phyloP scores from a whole-genome alignment of 1,139 yeast species.

The Hemisphaericaspora xylofermentans region DNA sequence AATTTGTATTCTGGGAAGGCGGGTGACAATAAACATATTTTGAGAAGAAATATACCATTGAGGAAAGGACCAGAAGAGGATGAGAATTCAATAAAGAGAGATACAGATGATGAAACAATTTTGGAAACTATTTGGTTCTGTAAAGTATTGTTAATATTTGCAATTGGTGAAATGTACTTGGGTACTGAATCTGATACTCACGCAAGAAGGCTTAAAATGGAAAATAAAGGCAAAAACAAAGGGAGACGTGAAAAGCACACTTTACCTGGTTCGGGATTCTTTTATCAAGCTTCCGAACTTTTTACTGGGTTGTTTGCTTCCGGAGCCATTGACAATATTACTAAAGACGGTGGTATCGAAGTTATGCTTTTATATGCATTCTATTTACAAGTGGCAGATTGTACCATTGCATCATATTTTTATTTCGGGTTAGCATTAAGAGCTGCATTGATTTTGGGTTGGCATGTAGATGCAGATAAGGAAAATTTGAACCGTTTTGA shows the following conservation, averaged over 20 bases:
- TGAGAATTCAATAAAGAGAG: slow-evolving; percentile 44
- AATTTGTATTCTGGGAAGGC: slow-evolving; percentile 54
- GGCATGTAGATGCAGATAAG: slow-evolving; percentile 82
- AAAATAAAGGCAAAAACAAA: slow-evolving; percentile 36
- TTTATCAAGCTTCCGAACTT: slow-evolving; percentile 71
- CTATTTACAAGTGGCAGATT: slow-evolving; percentile 81
- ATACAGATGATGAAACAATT: slow-evolving; percentile 55
- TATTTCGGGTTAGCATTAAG: slow-evolving; percentile 78
- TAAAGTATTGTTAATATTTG: slow-evolving; percentile 70
- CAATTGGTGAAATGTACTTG: slow-evolving; percentile 82
- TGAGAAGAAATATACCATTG: slow-evolving; percentile 37
- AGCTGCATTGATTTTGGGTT: slow-evolving; percentile 71
- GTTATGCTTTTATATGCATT: slow-evolving; percentile 75
- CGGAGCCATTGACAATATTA: slow-evolving; percentile 75
- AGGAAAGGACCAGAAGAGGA: slow-evolving; percentile 36
- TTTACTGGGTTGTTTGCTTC: slow-evolving; percentile 75
- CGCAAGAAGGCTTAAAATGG: slow-evolving; percentile 31
- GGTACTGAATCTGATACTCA: slow-evolving; percentile 61
- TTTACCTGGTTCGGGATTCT: slow-evolving; percentile 75
- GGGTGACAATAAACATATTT: slow-evolving; percentile 39
- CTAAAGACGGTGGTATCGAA: slow-evolving; percentile 82
- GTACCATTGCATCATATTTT: slow-evolving; percentile 78
- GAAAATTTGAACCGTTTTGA: slow-evolving; percentile 63
- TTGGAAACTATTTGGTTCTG: slow-evolving; percentile 81
- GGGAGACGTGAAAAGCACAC: slow-evolving; percentile 30